Conservation (phyloP, 495 filamentous ascomycete genomes). For the Lophiostoma macrostomum region DNA sequence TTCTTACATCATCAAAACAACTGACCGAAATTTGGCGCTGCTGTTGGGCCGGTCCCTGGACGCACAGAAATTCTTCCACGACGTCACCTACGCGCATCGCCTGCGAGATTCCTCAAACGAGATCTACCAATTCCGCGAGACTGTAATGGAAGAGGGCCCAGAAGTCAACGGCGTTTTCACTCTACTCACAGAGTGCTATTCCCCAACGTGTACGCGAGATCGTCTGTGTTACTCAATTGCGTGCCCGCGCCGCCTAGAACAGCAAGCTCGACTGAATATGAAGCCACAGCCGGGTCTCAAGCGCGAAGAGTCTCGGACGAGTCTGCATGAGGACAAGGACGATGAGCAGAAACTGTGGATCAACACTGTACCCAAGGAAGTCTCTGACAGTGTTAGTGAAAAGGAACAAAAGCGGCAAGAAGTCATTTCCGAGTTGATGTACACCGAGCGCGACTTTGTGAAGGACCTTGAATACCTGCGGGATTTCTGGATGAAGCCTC, state of each 20-base stretch:
- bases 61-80: conserved; percentile 99
- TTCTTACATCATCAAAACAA: conserved; percentile 91
- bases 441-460: conserved; percentile 98
- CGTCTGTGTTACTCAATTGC: conserved; percentile 98
- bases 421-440: conserved; percentile 97
- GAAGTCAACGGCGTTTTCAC: conserved; percentile 97
- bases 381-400: conserved; percentile 83
- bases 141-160: conserved; percentile 80
- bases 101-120: conserved; percentile 85
- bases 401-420: conserved; percentile 96
- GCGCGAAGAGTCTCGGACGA: conserved; percentile 72
- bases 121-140: conserved; percentile 96
- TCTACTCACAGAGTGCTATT: conserved; percentile 94
- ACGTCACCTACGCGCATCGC: conserved; percentile 97
- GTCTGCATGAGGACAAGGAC: conserved; percentile 79
- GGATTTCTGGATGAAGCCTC: conserved; percentile 97
- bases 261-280: conserved; percentile 88
- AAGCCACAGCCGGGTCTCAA: conserved; percentile 85
- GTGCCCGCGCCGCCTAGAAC: conserved; percentile 89
- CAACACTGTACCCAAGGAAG: conserved; percentile 92
- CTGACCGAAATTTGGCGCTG: conserved; percentile 89
- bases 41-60: conserved; percentile 91
- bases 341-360: conserved; percentile 99
- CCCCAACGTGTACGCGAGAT: conserved; percentile 91
- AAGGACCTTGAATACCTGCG: conserved; percentile 97